Conservation (phyloP, 1,284 basidiomycete genomes). For the Tylopilus sp. region DNA sequence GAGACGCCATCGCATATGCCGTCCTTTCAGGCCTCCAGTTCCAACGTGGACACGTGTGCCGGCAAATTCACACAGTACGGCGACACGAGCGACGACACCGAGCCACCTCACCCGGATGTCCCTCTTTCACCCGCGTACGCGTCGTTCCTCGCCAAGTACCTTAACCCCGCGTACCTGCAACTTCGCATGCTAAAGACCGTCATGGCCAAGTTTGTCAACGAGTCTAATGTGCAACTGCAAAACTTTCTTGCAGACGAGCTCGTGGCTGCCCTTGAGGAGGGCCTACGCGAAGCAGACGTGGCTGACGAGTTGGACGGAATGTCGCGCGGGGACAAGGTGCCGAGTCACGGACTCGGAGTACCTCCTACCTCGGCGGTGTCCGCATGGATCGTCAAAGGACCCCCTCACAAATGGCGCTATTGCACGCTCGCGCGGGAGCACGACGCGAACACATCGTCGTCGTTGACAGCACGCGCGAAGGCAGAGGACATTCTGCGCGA, state of each 20-base stretch:
- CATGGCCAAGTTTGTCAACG: conserved; percentile 78
- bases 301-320: conserved; percentile 61
- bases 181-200: conserved; percentile 78
- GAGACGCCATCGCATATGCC: neutral
- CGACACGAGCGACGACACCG: conserved; percentile 30
- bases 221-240: conserved; percentile 89
- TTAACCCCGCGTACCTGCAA: conserved; percentile 91
- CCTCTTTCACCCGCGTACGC: conserved; percentile 59
- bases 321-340: conserved; percentile 49
- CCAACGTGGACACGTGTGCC: conserved; percentile 35
- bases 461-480: conserved; percentile 42
- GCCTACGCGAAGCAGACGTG: conserved; percentile 63
- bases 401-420: conserved; percentile 94
- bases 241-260: conserved; percentile 74
- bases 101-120: conserved; percentile 47
- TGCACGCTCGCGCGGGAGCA: conserved; percentile 48
- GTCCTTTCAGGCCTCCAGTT: conserved; percentile 50
- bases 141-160: conserved; percentile 73
- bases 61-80: conserved; percentile 57
- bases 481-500: conserved; percentile 49
- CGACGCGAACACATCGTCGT: neutral
- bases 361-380: conserved; percentile 43
- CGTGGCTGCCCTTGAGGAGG: conserved; percentile 62
- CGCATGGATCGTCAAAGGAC: conserved; percentile 77
- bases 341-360: conserved; percentile 60